Base-by-base conservation (phyloP, 2,329 filamentous ascomycete species). In the Talaromyces verruculosus region DNA sequence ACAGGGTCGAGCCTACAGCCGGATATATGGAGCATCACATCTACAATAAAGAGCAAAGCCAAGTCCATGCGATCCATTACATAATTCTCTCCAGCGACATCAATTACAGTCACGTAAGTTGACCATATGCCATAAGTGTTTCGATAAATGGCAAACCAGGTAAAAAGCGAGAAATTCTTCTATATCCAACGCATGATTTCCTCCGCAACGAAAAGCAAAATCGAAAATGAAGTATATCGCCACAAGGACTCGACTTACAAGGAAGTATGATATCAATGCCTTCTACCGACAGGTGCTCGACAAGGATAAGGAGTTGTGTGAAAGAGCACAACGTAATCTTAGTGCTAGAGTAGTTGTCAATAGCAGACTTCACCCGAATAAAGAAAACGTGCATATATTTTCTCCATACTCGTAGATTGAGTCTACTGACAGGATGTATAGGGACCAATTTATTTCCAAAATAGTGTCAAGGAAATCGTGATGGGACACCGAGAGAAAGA, bases 141-240 rank as follows among this genome's bases (percentile, higher is more conserved):
- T 25, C 11, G 4, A 49, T n/a, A 8, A 3, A 25, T 49, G 19
- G 10, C n/a, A 22, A 15, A 17, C 8, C 2, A 64, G 1, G 5
- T 43, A 49, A 15, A 15, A n/a, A 17, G 65, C 68, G 45, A 47
- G 11, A 64, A 45, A 78, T 88, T 88, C 75, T 86, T 89, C 79
- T 87, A 87, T 77, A 85, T 88, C 69, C 86, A 89, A 73, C 80
- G 86, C 65, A 87, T 88, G 72, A 80, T 89, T 13, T 87, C 88
- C 6, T 79, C 80, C 0, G 80, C 87, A 0, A 81, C 77, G 51
- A 82, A 78, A 47, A 83, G 82, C 5, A 77, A 77, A 25, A 88
- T 89, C 82, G 80, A 81, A 68, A 89, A 89, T 75, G 86, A 89
- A 72, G 84, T 89, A 47, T 90, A 83, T 79, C 83, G 87, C 66